Conservation (phyloP, 2,329 filamentous ascomycete genomes). For the Zasmidium angulare region DNA sequence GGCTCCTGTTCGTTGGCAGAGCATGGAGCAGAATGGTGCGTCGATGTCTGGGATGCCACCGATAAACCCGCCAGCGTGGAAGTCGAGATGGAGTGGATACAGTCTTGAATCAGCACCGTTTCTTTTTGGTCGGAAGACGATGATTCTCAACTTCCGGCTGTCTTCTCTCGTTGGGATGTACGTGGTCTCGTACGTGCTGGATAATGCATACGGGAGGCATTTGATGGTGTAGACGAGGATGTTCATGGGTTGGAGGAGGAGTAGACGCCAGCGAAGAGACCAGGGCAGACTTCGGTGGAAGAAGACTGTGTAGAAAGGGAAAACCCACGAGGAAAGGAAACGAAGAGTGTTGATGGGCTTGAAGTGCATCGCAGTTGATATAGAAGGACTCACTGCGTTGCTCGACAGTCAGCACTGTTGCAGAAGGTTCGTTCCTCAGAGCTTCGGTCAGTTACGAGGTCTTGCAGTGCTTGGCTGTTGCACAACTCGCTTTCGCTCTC, state of each 20-base stretch:
- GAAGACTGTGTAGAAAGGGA: constrained; percentile 27
- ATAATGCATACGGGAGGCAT: constrained; percentile 39
- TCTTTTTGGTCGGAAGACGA: constrained; percentile 37
- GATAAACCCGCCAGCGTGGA: constrained; percentile 48
- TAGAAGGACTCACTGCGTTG: no score
- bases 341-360: background rate
- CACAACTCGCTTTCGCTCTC: no score
- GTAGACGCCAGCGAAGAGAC: constrained; percentile 44
- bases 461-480: no score
- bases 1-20: constrained; percentile 27
- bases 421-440: no score
- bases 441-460: no score
- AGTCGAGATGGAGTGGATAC: constrained; percentile 46
- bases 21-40: constrained; percentile 36
- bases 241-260: constrained; percentile 45
- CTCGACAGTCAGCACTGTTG: no score
- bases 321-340: constrained; percentile 3
- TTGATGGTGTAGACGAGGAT: constrained; percentile 42
- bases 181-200: constrained; percentile 36
- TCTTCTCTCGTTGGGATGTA: constrained; percentile 34
- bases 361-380: background rate
- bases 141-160: constrained; percentile 30
- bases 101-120: constrained; percentile 2
- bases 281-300: constrained; percentile 36
- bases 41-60: constrained; percentile 45